These are phyloP conservation scores for Lepidopterella palustris DNA, from an alignment of 495 filamentous ascomycete species.

Conservation along the genomic window DNA sequence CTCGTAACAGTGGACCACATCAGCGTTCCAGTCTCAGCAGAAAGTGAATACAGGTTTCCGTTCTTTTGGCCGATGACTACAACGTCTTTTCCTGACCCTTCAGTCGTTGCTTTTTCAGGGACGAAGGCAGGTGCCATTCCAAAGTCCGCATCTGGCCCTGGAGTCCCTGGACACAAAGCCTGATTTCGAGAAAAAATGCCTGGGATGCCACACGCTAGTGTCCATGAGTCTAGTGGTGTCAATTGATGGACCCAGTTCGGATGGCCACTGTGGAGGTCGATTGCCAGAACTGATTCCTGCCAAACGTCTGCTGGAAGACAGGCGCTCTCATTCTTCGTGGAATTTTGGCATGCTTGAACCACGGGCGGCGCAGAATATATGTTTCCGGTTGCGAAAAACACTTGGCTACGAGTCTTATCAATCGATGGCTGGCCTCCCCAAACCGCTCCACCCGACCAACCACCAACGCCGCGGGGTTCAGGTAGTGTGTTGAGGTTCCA, in stretches of 20 bases:
- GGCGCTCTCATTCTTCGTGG: constrained; percentile 9
- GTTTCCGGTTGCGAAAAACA: constrained; percentile 41
- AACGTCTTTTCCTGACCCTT: constrained; percentile 24
- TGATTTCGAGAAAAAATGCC: constrained; percentile 4
- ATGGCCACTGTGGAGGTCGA: constrained; percentile 31
- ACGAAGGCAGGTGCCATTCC: constrained; percentile 42
- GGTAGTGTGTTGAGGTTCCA: constrained; percentile 35
- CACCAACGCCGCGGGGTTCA: neutral
- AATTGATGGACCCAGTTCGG: constrained; percentile 35
- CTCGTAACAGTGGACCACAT: constrained; percentile 33
- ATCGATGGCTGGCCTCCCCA: constrained; percentile 43
- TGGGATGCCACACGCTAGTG: constrained; percentile 29
- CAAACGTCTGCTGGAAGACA: constrained; percentile 30
- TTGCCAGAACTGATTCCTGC: constrained; percentile 36
- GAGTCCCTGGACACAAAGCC: constrained; percentile 31
- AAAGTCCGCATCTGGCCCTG: constrained; percentile 40
- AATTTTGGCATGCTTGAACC: constrained; percentile 25
- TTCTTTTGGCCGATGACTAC: constrained; percentile 40
- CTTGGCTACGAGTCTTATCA: constrained; percentile 31
- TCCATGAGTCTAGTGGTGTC: constrained; percentile 32
- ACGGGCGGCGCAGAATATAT: constrained; percentile 28
- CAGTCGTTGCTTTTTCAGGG: constrained; percentile 12
- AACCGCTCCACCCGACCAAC: constrained; percentile 35
- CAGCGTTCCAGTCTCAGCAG: constrained; percentile 30
- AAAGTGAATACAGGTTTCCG: constrained; percentile 35